phyloP scores from a whole-genome alignment of 495 filamentous ascomycete genomes.

The Poronia punctata region DNA sequence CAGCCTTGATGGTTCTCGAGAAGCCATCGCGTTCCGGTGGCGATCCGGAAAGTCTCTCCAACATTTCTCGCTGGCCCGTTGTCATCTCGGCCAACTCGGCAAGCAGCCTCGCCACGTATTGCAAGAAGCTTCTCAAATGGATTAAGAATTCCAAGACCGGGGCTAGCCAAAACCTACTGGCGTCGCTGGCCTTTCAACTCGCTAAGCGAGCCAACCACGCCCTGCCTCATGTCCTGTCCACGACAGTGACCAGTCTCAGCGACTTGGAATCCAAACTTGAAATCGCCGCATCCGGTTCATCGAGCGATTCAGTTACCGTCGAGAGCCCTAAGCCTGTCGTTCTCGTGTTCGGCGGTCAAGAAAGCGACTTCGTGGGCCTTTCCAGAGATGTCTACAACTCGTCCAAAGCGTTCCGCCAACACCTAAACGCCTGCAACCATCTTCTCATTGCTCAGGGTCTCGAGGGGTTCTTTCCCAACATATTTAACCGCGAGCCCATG shows the following conservation, averaged over 20 bases:
- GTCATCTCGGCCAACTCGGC: conserved; percentile 31
- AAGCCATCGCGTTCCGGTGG: background rate
- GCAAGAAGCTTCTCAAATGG: conserved; percentile 4
- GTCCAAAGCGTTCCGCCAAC: conserved; percentile 21
- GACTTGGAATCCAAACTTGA: conserved; percentile 4
- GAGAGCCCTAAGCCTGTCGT: conserved; percentile 24
- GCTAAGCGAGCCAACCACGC: conserved; percentile 5
- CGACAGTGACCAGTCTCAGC: background rate
- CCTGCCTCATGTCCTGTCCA: background rate
- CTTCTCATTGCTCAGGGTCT: conserved; percentile 22
- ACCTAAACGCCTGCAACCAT: conserved; percentile 34
- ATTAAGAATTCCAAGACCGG: background rate
- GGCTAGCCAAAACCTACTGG: background rate
- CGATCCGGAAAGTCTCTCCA: conserved; percentile 25
- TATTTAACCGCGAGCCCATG: conserved; percentile 38
- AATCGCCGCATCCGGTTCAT: no score
- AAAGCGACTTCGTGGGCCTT: conserved; percentile 30
- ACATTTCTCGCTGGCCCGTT: conserved; percentile 57
- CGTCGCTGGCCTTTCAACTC: conserved; percentile 6
- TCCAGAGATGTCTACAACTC: conserved; percentile 22
- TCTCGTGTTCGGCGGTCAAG: conserved; percentile 46
- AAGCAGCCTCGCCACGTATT: conserved; percentile 6
- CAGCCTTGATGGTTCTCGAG: conserved; percentile 23
- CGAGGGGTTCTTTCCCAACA: conserved; percentile 37
- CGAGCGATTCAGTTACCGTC: background rate